These are phyloP conservation scores for Aechmea fasciata DNA, from an alignment of 176 grass and related monocot species.

Conservation along the genomic window DNA sequence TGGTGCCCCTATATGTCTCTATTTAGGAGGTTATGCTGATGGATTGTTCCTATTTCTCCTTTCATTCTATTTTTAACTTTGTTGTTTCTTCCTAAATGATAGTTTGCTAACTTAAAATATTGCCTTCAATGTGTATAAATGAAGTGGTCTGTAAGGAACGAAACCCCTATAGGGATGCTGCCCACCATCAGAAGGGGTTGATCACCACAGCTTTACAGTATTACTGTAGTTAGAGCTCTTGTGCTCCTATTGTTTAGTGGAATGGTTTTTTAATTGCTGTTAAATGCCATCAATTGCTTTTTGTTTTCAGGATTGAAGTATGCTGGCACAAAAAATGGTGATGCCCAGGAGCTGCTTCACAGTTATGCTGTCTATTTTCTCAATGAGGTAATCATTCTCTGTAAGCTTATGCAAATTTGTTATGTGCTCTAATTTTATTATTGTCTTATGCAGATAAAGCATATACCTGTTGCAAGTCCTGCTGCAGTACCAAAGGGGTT, in stretches of 20 bases:
- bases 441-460: conserved; percentile 59
- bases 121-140: too few species aligned
- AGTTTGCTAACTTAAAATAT: too few species aligned
- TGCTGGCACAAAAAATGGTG: conserved; percentile 88
- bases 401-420: conserved; percentile 17
- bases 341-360: conserved; percentile 80
- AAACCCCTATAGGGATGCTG: too few species aligned
- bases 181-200: too few species aligned
- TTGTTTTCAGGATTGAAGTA: conserved; percentile 67
- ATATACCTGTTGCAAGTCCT: conserved; percentile 39
- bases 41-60: too few species aligned
- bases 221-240: neutral
- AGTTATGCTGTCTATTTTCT: conserved; percentile 73
- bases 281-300: neutral
- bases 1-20: neutral
- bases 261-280: neutral
- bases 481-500: conserved; percentile 66
- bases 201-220: neutral
- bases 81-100: too few species aligned
- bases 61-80: too few species aligned
- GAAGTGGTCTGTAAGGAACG: too few species aligned
- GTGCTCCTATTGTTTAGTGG: neutral
- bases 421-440: conserved; percentile 9
- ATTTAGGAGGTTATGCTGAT: too few species aligned
- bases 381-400: conserved; percentile 53